Percentiles rank a stretch among this genome's conserved stretches.
These are phyloP conservation scores for Purshia tridentata DNA, from an alignment of 306 rosid species.

Conservation along the genomic window DNA sequence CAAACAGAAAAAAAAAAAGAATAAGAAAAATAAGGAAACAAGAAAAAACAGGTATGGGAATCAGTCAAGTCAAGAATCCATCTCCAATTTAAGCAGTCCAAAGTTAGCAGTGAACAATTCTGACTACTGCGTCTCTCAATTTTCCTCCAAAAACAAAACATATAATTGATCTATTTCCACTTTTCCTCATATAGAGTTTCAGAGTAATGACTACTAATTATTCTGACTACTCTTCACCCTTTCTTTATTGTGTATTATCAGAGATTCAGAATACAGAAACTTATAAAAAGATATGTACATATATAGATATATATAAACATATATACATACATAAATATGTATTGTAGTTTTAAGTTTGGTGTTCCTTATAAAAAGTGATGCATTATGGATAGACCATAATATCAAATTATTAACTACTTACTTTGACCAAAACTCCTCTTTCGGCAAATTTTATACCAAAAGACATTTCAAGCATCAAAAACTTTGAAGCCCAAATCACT, in stretches of 20 bases:
- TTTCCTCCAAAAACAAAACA: not conserved
- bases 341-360: not conserved
- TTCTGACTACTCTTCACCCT: not conserved
- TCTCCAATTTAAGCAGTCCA: not conserved
- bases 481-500: not conserved
- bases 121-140: not conserved
- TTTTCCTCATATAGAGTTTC: not conserved
- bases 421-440: not conserved
- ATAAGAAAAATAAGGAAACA: not conserved
- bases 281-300: not conserved
- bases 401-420: not conserved
- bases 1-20: not conserved
- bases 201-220: not conserved
- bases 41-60: not conserved
- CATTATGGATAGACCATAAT: too few species aligned
- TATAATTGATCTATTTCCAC: not conserved
- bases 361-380: not conserved
- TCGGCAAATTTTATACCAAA: not conserved
- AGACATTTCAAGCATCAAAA: not conserved
- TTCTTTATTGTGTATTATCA: not conserved
- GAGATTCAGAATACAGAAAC: not conserved
- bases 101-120: not conserved
- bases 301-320: too few species aligned
- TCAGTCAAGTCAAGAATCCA: not conserved
- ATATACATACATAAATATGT: too few species aligned